These are phyloP conservation scores for Aspergillus uvarum DNA, from an alignment of 2,329 filamentous ascomycete genomes.

Conservation along the genomic window DNA sequence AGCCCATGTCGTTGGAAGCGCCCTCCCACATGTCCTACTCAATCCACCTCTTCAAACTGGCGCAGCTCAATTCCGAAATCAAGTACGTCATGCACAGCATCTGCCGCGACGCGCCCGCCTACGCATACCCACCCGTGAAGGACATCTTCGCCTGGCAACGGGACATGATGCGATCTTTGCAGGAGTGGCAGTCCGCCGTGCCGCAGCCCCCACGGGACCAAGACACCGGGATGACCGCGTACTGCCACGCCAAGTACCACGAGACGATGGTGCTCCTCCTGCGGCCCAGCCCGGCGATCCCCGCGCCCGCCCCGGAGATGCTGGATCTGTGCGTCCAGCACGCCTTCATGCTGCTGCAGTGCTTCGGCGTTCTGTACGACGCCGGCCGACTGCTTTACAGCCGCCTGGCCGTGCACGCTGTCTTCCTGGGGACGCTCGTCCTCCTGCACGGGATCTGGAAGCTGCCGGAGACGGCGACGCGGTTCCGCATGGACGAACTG, in stretches of 20 bases:
- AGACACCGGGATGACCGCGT: slow-evolving; percentile 17
- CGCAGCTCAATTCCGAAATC: slow-evolving; percentile 56
- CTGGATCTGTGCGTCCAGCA: slow-evolving; percentile 47
- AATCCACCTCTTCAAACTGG: slow-evolving; percentile 49
- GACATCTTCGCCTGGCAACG: slow-evolving; percentile 51
- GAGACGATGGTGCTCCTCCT: slow-evolving; percentile 52
- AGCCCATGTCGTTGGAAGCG: slow-evolving; percentile 15
- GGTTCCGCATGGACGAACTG: slow-evolving; percentile 41
- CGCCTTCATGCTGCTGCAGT: slow-evolving; percentile 42
- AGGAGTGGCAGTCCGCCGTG: slow-evolving; percentile 43
- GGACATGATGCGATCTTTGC: slow-evolving; percentile 42
- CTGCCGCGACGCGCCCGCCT: slow-evolving; percentile 47
- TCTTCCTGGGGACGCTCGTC: slow-evolving; percentile 51
- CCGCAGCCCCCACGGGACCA: slow-evolving; percentile 24
- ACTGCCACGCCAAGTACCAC: slow-evolving; percentile 51
- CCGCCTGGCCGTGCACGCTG: slow-evolving; percentile 51
- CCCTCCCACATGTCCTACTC: slow-evolving; percentile 43
- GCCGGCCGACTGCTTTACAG: slow-evolving; percentile 49
- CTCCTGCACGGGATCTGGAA: slow-evolving; percentile 54
- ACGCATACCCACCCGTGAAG: slow-evolving; percentile 50
- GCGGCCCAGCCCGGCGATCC: slow-evolving; percentile 54
- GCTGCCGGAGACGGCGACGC: slow-evolving; percentile 43
- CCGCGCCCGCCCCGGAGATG: slow-evolving; percentile 45
- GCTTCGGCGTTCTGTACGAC: slow-evolving; percentile 48
- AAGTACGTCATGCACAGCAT: slow-evolving; percentile 58